Percentiles rank a stretch among this genome's conserved stretches.
These are phyloP conservation scores for Trichoderma endophyticum DNA, from an alignment of 2,329 filamentous ascomycete genomes.

Conservation along the genomic window DNA sequence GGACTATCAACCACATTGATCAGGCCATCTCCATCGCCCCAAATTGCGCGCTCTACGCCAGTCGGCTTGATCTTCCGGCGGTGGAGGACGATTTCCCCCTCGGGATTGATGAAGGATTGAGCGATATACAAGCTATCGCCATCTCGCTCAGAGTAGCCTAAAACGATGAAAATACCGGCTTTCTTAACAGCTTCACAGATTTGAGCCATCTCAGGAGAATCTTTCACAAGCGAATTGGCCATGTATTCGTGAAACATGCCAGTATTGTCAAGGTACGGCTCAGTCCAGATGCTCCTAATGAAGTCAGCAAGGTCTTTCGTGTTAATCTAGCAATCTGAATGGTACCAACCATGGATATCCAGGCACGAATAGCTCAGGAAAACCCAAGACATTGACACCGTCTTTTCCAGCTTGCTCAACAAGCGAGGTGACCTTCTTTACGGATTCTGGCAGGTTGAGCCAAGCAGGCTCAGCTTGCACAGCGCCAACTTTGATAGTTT, in stretches of 20 bases:
- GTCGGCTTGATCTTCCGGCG: conserved; percentile 48
- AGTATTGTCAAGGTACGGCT: background rate
- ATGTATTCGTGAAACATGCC: conserved; percentile 8
- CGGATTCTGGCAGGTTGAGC: conserved; percentile 51
- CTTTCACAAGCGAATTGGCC: conserved; percentile 25
- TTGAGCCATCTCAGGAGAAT: conserved; percentile 40
- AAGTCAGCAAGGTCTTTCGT: background rate
- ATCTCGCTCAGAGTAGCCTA: conserved; percentile 47
- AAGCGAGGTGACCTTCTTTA: conserved; percentile 53
- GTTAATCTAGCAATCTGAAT: background rate
- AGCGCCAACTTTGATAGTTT: conserved; percentile 40
- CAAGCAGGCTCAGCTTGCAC: conserved; percentile 59
- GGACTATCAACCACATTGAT: conserved; percentile 41
- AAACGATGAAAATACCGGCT: conserved; percentile 40
- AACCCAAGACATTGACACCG: conserved; percentile 51
- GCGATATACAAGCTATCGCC: conserved; percentile 43
- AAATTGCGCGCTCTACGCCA: conserved; percentile 43
- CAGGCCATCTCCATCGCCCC: conserved; percentile 48
- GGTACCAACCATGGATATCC: conserved; percentile 45
- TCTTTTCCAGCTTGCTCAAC: conserved; percentile 52
- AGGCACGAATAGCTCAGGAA: conserved; percentile 51
- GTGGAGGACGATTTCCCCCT: conserved; percentile 41
- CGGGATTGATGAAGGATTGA: conserved; percentile 49
- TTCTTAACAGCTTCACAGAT: conserved; percentile 38
- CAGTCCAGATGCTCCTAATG: conserved; percentile 2